A percentile compares a stretch with the other conserved stretches of the same genome.
phyloP scores from a whole-genome alignment of 164 flowering plant species.

The Saururus chinensis region DNA sequence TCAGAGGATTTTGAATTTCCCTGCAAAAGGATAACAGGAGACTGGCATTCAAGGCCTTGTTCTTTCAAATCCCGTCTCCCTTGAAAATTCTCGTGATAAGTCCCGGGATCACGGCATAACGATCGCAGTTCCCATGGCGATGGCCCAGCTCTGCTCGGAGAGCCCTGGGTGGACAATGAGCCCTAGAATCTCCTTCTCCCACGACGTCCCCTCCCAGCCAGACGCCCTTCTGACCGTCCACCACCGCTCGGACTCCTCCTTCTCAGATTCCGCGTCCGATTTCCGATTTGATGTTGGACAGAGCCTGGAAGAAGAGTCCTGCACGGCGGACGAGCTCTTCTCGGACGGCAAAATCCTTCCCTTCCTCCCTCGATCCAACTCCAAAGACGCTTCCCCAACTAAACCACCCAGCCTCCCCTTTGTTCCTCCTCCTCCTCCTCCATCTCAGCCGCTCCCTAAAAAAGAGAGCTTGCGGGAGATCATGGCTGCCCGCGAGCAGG shows the following conservation, averaged over 20 bases:
- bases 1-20: not conserved
- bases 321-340: conserved; percentile 71
- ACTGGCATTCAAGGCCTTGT: too few relatives aligned
- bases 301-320: conserved; percentile 23
- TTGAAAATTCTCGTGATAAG: too few relatives aligned
- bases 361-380: conserved; percentile 32
- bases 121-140: not conserved
- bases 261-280: conserved; percentile 40
- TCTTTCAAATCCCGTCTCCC: too few relatives aligned
- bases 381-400: conserved; percentile 16
- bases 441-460: conserved; percentile 8
- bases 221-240: conserved; percentile 17
- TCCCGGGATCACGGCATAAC: too few relatives aligned
- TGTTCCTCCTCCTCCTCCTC: conserved; percentile 2
- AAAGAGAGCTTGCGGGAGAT: conserved; percentile 56
- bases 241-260: conserved; percentile 2
- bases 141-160: conserved; percentile 4
- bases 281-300: conserved; percentile 47
- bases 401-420: not conserved
- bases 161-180: conserved; percentile 21
- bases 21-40: too few relatives aligned
- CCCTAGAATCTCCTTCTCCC: conserved; percentile 75
- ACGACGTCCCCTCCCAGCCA: conserved; percentile 35
- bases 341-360: conserved; percentile 67
- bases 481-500: conserved; percentile 30